phyloP scores from a whole-genome alignment of 805 yeast species.

The Starmerella vaccinii region DNA sequence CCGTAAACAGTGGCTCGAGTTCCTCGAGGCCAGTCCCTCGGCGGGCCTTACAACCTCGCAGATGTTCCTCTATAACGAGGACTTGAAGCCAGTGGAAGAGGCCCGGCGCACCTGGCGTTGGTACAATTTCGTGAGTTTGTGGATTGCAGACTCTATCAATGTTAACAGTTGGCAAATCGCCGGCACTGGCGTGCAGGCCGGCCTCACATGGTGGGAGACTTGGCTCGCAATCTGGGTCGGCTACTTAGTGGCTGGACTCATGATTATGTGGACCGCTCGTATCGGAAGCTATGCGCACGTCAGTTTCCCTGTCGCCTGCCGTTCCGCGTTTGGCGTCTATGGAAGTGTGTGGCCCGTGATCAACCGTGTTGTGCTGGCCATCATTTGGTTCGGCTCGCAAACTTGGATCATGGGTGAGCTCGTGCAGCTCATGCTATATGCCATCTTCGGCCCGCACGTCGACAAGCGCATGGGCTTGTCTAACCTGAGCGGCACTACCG shows the following conservation, averaged over 20 bases:
- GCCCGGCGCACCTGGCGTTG: constrained; percentile 75
- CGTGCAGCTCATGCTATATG: constrained; percentile 61
- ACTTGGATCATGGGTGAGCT: constrained; percentile 78
- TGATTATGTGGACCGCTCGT: constrained; percentile 62
- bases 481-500: constrained; percentile 49
- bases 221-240: constrained; percentile 89
- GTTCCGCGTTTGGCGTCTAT: constrained; percentile 78
- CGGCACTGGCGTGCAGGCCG: constrained; percentile 67
- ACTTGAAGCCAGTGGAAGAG: constrained; percentile 41
- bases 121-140: constrained; percentile 67
- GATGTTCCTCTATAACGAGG: constrained; percentile 60
- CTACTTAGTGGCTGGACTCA: constrained; percentile 56
- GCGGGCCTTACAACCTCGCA: constrained; percentile 45
- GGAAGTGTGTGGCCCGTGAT: constrained; percentile 83
- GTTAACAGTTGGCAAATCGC: constrained; percentile 89
- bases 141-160: constrained; percentile 87
- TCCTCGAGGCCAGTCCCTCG: constrained; percentile 28
- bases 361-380: constrained; percentile 79
- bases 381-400: constrained; percentile 83
- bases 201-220: constrained; percentile 82
- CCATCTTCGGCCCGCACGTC: constrained; percentile 43
- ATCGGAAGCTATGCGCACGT: constrained; percentile 74
- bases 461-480: constrained; percentile 41
- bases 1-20: constrained; percentile 14
- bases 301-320: constrained; percentile 70